Conservation (phyloP, 1,139 yeast species). For the Sugiyamaella xylanicola region DNA sequence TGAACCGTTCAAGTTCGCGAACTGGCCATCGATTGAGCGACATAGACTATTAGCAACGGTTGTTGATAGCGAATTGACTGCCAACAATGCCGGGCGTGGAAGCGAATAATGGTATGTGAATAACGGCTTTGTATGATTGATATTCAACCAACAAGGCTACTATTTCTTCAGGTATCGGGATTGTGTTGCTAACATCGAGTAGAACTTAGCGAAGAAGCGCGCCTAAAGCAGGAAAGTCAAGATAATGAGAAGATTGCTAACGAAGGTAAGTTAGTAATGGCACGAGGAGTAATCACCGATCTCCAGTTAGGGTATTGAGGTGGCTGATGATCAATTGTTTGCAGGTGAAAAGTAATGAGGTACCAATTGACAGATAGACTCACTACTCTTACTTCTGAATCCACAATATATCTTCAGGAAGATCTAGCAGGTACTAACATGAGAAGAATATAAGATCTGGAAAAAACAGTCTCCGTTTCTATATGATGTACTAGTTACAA, state of each 20-base stretch:
- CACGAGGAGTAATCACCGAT: too few species aligned
- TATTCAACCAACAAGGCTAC: too few species aligned
- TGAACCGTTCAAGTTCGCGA: background rate
- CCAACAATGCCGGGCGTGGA: background rate
- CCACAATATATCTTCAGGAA: too few species aligned
- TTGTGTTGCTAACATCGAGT: background rate
- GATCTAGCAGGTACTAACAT: conserved; percentile 17
- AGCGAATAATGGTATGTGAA: background rate
- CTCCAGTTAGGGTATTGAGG: too few species aligned
- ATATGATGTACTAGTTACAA: conserved; percentile 73
- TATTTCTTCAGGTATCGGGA: too few species aligned
- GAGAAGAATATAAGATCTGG: conserved; percentile 54
- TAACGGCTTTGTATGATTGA: too few species aligned
- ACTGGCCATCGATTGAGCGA: too few species aligned
- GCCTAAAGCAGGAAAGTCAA: conserved; percentile 49
- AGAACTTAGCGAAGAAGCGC: conserved; percentile 18
- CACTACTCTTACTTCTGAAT: too few species aligned
- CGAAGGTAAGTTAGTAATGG: conserved; percentile 42
- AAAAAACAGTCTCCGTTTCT: conserved; percentile 86
- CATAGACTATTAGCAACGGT: too few species aligned
- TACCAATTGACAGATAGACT: too few species aligned
- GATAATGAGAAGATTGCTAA: conserved; percentile 50
- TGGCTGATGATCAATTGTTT: too few species aligned
- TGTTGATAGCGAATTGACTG: background rate
- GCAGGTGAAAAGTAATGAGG: too few species aligned